Evolutionary conservation across 352 stramenopile species (phyloP).

Genomic region (Elongisporangium undulatum): DNA sequence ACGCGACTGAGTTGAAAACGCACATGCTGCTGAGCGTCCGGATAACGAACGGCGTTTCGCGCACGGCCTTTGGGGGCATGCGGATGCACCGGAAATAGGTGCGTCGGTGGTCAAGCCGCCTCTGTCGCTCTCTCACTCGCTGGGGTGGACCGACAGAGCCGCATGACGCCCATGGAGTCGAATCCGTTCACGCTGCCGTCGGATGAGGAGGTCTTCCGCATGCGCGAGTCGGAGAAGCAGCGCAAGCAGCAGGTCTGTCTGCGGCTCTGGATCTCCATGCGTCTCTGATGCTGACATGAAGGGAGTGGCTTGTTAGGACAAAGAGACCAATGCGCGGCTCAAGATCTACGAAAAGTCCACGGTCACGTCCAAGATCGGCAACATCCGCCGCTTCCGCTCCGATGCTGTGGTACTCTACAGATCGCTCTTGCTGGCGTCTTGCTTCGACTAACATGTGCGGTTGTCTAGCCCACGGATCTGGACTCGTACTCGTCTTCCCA

Average conservation of each 20-base stretch:
- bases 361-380: constrained; percentile 70
- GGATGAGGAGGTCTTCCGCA: constrained; percentile 93
- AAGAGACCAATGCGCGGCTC: constrained; percentile 47
- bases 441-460: neutral
- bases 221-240: constrained; percentile 89
- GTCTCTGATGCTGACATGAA: neutral
- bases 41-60: neutral
- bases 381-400: constrained; percentile 69
- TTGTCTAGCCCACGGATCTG: constrained; percentile 26
- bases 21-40: neutral
- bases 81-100: neutral
- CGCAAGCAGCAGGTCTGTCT: constrained; percentile 63
- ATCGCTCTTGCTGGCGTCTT: neutral
- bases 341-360: constrained; percentile 92
- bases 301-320: constrained; percentile 32
- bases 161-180: constrained; percentile 16
- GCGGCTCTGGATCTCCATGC: neutral
- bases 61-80: neutral
- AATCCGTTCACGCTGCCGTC: constrained; percentile 92
- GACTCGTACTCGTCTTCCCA: constrained; percentile 62
- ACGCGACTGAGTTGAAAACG: neutral
- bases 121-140: neutral
- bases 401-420: constrained; percentile 39
- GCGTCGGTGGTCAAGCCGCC: neutral
- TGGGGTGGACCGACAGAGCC: neutral